Conservation (phyloP, 2,329 filamentous ascomycete genomes). For the Calonectria pseudoturangicola region DNA sequence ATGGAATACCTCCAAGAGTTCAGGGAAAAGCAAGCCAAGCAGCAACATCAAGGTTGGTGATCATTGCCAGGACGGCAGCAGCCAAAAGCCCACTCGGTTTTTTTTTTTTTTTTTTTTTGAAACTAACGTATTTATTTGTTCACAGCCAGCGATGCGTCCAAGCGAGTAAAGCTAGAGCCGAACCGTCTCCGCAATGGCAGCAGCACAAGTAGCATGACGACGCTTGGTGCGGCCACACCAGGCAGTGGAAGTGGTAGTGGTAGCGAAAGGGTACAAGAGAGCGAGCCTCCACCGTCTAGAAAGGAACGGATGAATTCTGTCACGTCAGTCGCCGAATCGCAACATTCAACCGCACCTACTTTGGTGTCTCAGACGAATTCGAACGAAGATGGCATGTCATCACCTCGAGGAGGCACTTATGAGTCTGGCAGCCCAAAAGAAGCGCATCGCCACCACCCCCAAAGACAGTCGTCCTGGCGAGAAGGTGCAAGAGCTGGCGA, state of each 20-base stretch:
- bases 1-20: constrained; percentile 85
- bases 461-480: constrained; percentile 55
- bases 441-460: constrained; percentile 52
- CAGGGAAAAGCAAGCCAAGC: constrained; percentile 80
- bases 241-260: constrained; percentile 64
- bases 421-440: constrained; percentile 58
- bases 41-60: constrained; percentile 72
- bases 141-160: constrained; percentile 64
- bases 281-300: constrained; percentile 67
- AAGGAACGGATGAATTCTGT: constrained; percentile 70
- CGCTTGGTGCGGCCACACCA: constrained; percentile 59
- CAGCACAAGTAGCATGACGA: constrained; percentile 62
- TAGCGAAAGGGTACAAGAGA: constrained; percentile 68
- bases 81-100: not conserved
- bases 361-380: constrained; percentile 60
- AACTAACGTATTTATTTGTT: constrained; percentile 33
- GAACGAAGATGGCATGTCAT: constrained; percentile 66
- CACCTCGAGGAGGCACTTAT: constrained; percentile 63
- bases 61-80: constrained; percentile 14
- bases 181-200: constrained; percentile 61
- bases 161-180: constrained; percentile 68
- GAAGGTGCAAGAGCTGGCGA: constrained; percentile 49
- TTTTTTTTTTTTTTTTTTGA: constrained; percentile 1
- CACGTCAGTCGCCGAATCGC: constrained; percentile 67
- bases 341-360: constrained; percentile 63